Evolutionary conservation across 768 basidiomycete genomes (phyloP), one percentile per base, ranked within the genome.

Genomic region (Lactarius hengduanensis): DNA sequence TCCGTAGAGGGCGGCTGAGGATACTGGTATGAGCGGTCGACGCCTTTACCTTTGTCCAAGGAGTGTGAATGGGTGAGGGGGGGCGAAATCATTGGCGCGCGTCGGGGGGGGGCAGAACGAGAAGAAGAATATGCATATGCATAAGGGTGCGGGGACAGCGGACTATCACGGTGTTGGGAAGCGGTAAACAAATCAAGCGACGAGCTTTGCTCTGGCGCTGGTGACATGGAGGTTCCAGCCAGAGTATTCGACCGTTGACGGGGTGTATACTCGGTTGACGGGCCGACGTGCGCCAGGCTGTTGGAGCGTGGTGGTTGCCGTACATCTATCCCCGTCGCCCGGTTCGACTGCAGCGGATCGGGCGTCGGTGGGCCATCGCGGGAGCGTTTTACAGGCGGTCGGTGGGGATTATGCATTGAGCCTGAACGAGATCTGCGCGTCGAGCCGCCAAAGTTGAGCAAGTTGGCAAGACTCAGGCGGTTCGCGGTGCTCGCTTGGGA

Each of bases 381-480:
- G 50, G 64, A 26, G 43, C 54, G 67, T 38, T 64, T 65, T 55
- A 36, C 40, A 30, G 56, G 26, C 15, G 55, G 41, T 4, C 40
- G 60, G 34, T 34, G 34, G 34, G 34, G 7, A 1, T 9, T 8
- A 30, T 16, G 57, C n/a, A 36, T 32, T 1, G 59, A 64, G 45
- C 64, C 41, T 2, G 65, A 55, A 40, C 68, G 70, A 55, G 58
- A 53, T 59, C 61, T 56, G 59, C 63, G 40, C 32, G 62, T 22
- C 32, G 64, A 45, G 36, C 36, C 34, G 55, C 80, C 80, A 66
- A 87, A 82, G 8, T 80, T 77, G 70, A 88, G 84, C 59, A 87
- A 76, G 73, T 79, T 83, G 4, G 81, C 74, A 6, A 87, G 72
- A 71, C 86, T 87, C n/a, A 77, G 76, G 9, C 86, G 80, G 72